Conservation (phyloP, 1,139 yeast species). For the Saccharomycopsis hybrid region DNA sequence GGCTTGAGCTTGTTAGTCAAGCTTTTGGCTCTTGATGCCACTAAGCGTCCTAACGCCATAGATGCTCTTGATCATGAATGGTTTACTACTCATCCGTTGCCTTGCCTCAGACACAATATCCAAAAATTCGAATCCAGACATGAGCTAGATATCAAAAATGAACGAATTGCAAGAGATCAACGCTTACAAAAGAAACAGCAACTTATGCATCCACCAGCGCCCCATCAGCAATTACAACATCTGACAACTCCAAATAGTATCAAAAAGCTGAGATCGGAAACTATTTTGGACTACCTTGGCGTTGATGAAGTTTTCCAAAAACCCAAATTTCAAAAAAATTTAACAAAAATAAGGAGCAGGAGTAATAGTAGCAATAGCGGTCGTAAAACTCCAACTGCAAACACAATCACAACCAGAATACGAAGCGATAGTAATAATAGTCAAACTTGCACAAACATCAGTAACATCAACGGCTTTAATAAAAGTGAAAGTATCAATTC, state of each 20-base stretch:
- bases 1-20: conserved; percentile 42
- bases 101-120: conserved; percentile 41
- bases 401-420: neutral
- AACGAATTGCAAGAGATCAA: conserved; percentile 11
- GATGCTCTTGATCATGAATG: conserved; percentile 70
- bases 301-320: conserved; percentile 3
- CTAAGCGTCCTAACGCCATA: conserved; percentile 64
- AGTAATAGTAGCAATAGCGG: conserved; percentile 5
- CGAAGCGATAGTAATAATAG: conserved; percentile 5
- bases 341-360: conserved; percentile 3
- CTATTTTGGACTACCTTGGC: conserved; percentile 7
- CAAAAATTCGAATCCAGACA: conserved; percentile 74
- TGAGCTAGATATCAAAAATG: conserved; percentile 69
- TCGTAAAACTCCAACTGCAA: neutral
- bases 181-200: conserved; percentile 8
- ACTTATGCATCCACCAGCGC: neutral
- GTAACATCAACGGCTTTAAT: neutral
- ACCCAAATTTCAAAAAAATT: conserved; percentile 7
- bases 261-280: conserved; percentile 11
- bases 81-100: conserved; percentile 59
- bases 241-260: neutral
- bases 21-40: conserved; percentile 61
- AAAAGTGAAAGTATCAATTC: too few relatives aligned
- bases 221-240: neutral
- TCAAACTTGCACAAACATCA: neutral